Conservation (phyloP, 495 filamentous ascomycete genomes). For the Geoglossum glabrum region DNA sequence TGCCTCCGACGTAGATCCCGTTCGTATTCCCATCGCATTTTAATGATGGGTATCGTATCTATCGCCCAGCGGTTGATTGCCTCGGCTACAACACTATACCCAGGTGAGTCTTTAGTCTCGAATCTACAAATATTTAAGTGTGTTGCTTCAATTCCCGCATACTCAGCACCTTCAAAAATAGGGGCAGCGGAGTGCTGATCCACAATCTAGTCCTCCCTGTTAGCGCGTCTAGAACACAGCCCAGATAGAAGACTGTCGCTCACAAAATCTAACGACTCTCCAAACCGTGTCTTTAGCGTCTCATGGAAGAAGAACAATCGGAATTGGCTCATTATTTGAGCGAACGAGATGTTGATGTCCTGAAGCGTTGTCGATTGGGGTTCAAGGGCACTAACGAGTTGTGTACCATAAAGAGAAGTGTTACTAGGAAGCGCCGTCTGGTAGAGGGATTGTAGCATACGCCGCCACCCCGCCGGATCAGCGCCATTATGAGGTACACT, state of each 20-base stretch:
- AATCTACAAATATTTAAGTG: conserved; percentile 86
- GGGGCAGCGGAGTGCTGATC: conserved; percentile 59
- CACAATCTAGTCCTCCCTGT: conserved; percentile 31
- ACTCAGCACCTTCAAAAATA: conserved; percentile 49
- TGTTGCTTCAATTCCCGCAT: conserved; percentile 62
- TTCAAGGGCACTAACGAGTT: conserved; percentile 53
- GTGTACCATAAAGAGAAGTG: too few species aligned
- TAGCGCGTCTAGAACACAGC: too few species aligned
- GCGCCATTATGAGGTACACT: conserved; percentile 76
- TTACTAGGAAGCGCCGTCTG: conserved; percentile 47
- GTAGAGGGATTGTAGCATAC: conserved; percentile 52
- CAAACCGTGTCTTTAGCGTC: conserved; percentile 43
- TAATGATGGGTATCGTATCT: conserved; percentile 34
- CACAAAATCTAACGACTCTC: conserved; percentile 30
- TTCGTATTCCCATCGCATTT: conserved; percentile 41
- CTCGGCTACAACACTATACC: conserved; percentile 52
- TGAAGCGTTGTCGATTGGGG: conserved; percentile 63
- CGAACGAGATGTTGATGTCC: conserved; percentile 59
- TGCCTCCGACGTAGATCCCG: too few species aligned
- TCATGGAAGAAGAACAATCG: conserved; percentile 60
- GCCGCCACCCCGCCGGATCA: conserved; percentile 57
- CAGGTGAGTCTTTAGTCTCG: conserved; percentile 46
- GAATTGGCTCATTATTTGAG: conserved; percentile 48
- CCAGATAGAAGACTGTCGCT: too few species aligned
- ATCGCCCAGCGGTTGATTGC: conserved; percentile 46